These are phyloP conservation scores for Tephrocybe sp. DNA, from an alignment of 768 basidiomycete genomes.

Conservation along the genomic window DNA sequence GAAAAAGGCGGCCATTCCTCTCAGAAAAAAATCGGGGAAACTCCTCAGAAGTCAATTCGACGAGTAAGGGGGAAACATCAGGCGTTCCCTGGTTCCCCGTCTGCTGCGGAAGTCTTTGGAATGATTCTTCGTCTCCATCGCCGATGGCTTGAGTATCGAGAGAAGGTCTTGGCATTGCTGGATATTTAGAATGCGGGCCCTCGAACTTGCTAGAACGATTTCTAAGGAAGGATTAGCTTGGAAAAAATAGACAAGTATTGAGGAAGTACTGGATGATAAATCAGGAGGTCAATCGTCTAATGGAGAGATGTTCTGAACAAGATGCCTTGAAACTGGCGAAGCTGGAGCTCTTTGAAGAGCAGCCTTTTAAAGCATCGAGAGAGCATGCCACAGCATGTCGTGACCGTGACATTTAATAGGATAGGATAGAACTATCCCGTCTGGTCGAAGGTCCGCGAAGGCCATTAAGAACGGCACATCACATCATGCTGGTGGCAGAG, in stretches of 20 bases:
- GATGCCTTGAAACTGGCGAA: background rate
- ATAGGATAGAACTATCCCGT: background rate
- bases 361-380: background rate
- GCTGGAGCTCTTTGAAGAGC: background rate
- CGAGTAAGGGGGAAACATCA: conserved; percentile 17
- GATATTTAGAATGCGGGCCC: background rate
- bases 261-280: too few relatives aligned
- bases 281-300: too few relatives aligned
- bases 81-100: background rate
- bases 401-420: background rate
- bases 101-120: conserved; percentile 5
- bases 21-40: conserved; percentile 62
- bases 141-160: conserved; percentile 14
- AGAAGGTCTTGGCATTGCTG: conserved; percentile 9
- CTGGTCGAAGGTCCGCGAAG: conserved; percentile 1
- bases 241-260: too few relatives aligned
- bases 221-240: background rate
- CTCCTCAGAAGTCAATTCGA: conserved; percentile 47
- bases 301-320: background rate
- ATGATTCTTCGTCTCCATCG: conserved; percentile 21
- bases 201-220: background rate
- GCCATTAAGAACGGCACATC: background rate
- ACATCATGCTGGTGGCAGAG: background rate
- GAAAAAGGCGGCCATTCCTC: conserved; percentile 60
- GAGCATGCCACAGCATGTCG: background rate